Evolutionary conservation across 129 eudicot species (phyloP).

Genomic region (Deinandra increscens): DNA sequence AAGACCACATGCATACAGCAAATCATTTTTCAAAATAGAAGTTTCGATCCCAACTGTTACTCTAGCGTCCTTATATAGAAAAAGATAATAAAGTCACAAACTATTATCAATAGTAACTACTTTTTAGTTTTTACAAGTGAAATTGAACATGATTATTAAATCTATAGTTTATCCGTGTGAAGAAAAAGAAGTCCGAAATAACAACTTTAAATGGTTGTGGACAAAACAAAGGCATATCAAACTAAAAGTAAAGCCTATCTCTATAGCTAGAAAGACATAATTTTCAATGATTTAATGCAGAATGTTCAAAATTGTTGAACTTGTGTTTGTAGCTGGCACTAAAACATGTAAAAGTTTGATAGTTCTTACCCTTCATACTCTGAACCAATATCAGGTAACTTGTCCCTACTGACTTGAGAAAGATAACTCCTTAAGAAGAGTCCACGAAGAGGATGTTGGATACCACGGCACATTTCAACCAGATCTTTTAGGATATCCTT

Average conservation of each 20-base stretch:
- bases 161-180: slow-evolving; percentile 4
- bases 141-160: background rate
- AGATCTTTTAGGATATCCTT: slow-evolving; percentile 93
- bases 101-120: slow-evolving; percentile 16
- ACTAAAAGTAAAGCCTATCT: slow-evolving; percentile 14
- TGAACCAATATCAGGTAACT: slow-evolving; percentile 91
- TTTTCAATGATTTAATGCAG: slow-evolving; percentile 5
- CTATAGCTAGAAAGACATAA: slow-evolving; percentile 7
- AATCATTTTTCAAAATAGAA: background rate
- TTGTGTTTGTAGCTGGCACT: slow-evolving; percentile 5
- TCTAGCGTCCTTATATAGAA: slow-evolving; percentile 12
- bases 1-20: slow-evolving; percentile 14
- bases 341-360: slow-evolving; percentile 14
- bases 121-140: slow-evolving; percentile 1
- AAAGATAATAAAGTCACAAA: background rate
- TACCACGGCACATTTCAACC: slow-evolving; percentile 97
- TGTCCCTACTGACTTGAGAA: slow-evolving; percentile 90
- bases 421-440: slow-evolving; percentile 90
- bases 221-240: slow-evolving; percentile 16
- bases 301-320: slow-evolving; percentile 13
- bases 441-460: slow-evolving; percentile 94
- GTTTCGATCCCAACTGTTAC: slow-evolving; percentile 17
- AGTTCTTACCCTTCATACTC: slow-evolving; percentile 86
- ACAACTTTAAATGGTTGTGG: background rate
- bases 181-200: slow-evolving; percentile 9